Base-by-base conservation (phyloP, 768 basidiomycete genomes). In the Cyathus striatus region DNA sequence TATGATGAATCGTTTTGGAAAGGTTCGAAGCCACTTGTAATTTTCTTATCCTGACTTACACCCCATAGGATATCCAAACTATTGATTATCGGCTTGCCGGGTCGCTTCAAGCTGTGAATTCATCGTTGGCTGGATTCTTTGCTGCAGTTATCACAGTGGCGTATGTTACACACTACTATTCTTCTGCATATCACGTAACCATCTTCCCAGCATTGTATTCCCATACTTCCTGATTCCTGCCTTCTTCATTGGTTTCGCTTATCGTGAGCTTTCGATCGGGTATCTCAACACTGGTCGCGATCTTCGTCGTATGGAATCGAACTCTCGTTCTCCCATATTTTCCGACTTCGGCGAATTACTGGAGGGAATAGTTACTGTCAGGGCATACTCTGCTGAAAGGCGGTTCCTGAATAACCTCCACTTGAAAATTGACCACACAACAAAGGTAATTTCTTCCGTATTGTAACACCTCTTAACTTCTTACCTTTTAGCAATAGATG, bases 291-390 rank as follows among this genome's bases (percentile, higher is more conserved):
- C 87, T 1, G 87, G 89, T 0, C 78, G 91, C 34, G 90, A 93
- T 54, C 65, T 95, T 17, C 77, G 90, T 45, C 76, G 92, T 17
- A 90, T 95, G 82, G 92, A 95, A 59, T 89, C 90, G 1, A 94
- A 89, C 52, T 79, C 85, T 1, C 73, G 90, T 9, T 87, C 86
- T 0, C 87, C 90, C 0, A 90, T 90, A 47, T 90, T 84, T 62
- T 84, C 85, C 5, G 85, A 83, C 42, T 92, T 90, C 49, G 78
- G 79, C 12, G 89, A 91, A 55, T 62, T 93, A 6, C 61, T 95
- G 16, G 87, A 92, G 40, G 91, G 91, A 18, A 88, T 94, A 35
- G 86, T 92, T n/a, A 92, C 91, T 4, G 87, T 95, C 32, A 78
- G 92, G 44, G 93, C 93, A 0, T 96, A 94, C 64, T 83, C 86